phyloP scores from a whole-genome alignment of 495 filamentous ascomycete genomes.

The Glutinoglossum americanum region DNA sequence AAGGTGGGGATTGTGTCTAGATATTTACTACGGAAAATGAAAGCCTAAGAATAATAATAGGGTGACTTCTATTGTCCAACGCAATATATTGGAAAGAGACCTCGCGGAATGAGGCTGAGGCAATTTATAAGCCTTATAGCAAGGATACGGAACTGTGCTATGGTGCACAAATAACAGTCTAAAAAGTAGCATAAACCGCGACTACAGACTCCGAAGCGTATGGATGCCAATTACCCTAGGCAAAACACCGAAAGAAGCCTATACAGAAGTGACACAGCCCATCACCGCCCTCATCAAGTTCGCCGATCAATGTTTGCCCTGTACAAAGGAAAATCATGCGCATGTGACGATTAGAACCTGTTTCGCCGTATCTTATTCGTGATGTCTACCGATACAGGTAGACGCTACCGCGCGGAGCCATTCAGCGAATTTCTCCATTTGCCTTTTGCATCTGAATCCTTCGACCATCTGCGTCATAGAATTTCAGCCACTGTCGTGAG shows the following conservation, averaged over 20 bases:
- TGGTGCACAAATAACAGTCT: background rate
- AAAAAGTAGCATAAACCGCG: background rate
- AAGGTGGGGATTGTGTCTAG: too few relatives aligned
- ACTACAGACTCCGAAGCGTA: conserved; percentile 1
- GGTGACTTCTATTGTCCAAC: background rate
- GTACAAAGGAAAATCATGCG: background rate
- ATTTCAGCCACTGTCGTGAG: background rate
- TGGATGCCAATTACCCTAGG: conserved; percentile 1
- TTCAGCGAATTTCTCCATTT: background rate
- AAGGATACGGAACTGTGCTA: background rate
- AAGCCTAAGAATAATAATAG: background rate
- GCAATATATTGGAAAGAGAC: background rate
- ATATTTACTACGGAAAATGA: too few relatives aligned
- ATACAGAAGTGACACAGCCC: background rate
- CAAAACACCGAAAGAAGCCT: conserved; percentile 1
- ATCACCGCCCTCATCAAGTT: background rate
- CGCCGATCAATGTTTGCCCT: background rate
- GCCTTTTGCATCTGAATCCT: background rate
- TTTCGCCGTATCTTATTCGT: background rate
- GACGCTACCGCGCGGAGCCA: background rate
- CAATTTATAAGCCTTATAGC: background rate
- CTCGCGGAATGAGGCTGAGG: background rate
- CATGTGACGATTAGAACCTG: background rate
- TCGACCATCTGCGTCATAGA: background rate
- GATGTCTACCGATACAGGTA: background rate